These are phyloP conservation scores for Lactarius deliciosus DNA, from an alignment of 768 basidiomycete species.

Conservation along the genomic window DNA sequence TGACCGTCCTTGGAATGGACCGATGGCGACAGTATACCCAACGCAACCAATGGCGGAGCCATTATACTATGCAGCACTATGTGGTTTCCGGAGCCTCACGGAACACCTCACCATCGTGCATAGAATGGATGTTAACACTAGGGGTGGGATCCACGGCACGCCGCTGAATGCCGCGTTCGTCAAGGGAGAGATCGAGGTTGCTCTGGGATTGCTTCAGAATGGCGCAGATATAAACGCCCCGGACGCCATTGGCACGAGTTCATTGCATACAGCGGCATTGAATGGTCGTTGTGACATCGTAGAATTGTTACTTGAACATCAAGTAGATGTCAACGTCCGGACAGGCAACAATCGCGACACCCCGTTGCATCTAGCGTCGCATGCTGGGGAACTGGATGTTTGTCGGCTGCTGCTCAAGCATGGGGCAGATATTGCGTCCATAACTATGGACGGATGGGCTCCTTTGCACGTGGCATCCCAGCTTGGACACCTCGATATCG, in stretches of 20 bases:
- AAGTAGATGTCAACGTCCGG: neutral
- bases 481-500: neutral
- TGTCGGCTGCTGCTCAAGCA: neutral
- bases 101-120: neutral
- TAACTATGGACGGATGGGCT: neutral
- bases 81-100: constrained; percentile 1
- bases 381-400: neutral
- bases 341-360: neutral
- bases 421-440: neutral
- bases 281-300: neutral
- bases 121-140: neutral
- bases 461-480: constrained; percentile 1
- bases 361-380: neutral
- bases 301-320: neutral
- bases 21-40: neutral
- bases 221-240: constrained; percentile 1
- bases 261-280: neutral
- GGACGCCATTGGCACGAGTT: neutral
- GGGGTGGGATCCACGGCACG: neutral
- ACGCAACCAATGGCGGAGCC: neutral
- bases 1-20: constrained; percentile 6
- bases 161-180: neutral
- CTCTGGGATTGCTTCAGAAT: neutral
- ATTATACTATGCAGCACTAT: constrained; percentile 8
- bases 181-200: neutral